A percentile compares a stretch with the other conserved stretches of the same genome.
These are phyloP conservation scores for Wallacemonas sp. DNA, from an alignment of 208 protist species.

Conservation along the genomic window DNA sequence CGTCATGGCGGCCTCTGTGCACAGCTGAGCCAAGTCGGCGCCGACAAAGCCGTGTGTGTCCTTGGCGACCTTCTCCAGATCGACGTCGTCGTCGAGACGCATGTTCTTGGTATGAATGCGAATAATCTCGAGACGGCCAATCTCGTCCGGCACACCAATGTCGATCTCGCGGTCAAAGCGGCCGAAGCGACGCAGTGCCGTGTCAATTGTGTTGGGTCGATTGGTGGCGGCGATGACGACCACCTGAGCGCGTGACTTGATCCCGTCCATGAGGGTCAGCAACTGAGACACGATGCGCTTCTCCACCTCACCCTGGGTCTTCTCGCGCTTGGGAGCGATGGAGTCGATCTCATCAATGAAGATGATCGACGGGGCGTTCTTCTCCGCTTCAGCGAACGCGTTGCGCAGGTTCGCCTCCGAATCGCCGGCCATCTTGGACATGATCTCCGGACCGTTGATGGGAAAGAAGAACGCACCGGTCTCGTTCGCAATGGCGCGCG, in stretches of 20 bases:
- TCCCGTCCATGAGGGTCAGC: slow-evolving; percentile 99
- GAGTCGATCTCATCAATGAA: slow-evolving; percentile 99
- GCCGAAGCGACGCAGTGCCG: slow-evolving; percentile 99
- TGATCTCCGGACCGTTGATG: slow-evolving; percentile 99
- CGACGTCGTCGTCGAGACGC: slow-evolving; percentile 98
- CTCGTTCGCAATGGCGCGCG: slow-evolving; percentile 99
- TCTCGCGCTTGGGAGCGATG: slow-evolving; percentile 99
- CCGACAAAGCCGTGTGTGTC: slow-evolving; percentile 99
- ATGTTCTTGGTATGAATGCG: slow-evolving; percentile 99
- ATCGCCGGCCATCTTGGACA: slow-evolving; percentile 99
- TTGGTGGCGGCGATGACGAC: slow-evolving; percentile 99
- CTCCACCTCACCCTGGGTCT: slow-evolving; percentile 99
- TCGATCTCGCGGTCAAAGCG: slow-evolving; percentile 99
- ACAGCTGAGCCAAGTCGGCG: slow-evolving; percentile 99
- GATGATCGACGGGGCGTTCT: slow-evolving; percentile 99
- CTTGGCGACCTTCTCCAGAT: slow-evolving; percentile 97
- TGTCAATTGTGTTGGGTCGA: slow-evolving; percentile 99
- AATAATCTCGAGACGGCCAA: slow-evolving; percentile 98
- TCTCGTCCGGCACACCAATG: slow-evolving; percentile 99
- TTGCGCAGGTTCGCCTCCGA: slow-evolving; percentile 99
- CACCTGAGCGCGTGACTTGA: slow-evolving; percentile 98
- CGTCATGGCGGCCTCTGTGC: slow-evolving; percentile 99
- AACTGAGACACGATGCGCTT: slow-evolving; percentile 99
- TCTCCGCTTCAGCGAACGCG: slow-evolving; percentile 99
- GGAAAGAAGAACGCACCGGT: slow-evolving; percentile 99